These are phyloP conservation scores for Plantago rigida DNA, from an alignment of 305 asterid genomes.

Conservation along the genomic window DNA sequence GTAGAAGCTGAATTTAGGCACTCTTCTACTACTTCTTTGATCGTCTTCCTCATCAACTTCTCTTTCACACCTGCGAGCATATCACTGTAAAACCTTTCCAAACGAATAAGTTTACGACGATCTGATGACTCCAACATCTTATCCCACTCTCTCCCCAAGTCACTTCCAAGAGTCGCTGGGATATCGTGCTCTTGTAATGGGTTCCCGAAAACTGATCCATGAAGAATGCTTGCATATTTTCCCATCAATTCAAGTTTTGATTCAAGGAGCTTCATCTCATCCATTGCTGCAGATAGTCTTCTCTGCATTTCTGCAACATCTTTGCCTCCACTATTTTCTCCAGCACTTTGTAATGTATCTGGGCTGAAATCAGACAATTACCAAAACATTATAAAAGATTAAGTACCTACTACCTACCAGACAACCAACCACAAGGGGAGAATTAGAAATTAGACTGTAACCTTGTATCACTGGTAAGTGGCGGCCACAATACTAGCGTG, in stretches of 20 bases:
- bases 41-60: conserved; percentile 62
- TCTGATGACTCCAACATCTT: conserved; percentile 71
- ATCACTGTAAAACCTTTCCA: conserved; percentile 63
- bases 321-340: conserved; percentile 26
- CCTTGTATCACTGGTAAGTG: conserved; percentile 37
- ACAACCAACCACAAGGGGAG: too few relatives aligned
- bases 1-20: conserved; percentile 36
- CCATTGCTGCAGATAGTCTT: conserved; percentile 43
- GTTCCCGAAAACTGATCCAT: conserved; percentile 67
- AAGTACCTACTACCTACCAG: too few relatives aligned
- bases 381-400: not conserved
- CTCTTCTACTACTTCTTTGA: conserved; percentile 57
- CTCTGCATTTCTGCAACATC: conserved; percentile 38
- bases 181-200: conserved; percentile 61
- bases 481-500: conserved; percentile 55
- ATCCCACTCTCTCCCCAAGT: conserved; percentile 76
- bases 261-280: conserved; percentile 53
- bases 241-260: conserved; percentile 49
- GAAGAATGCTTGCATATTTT: conserved; percentile 67
- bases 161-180: conserved; percentile 39
- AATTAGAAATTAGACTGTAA: conserved; percentile 3
- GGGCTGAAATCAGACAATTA: conserved; percentile 14
- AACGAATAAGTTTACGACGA: conserved; percentile 44
- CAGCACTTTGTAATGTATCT: conserved; percentile 18
- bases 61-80: conserved; percentile 78